phyloP scores from a whole-genome alignment of 164 flowering plant genomes.

The Kingdonia uniflora region DNA sequence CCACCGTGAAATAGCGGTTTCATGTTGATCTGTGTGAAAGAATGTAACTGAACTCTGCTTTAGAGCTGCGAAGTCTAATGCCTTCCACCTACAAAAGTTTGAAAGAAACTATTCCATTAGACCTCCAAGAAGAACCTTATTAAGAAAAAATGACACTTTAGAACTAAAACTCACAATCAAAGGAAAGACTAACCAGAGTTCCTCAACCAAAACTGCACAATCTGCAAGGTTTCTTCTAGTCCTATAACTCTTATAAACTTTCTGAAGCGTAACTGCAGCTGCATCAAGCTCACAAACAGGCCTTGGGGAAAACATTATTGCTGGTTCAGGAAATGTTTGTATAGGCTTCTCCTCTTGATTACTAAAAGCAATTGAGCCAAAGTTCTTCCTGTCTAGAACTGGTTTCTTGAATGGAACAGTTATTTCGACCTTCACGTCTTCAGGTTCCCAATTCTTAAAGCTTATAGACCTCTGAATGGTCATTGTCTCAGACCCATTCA shows the following conservation, averaged over 20 bases:
- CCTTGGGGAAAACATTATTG: slow-evolving; percentile 16
- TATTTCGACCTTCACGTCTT: slow-evolving; percentile 12
- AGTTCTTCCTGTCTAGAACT: slow-evolving; percentile 2
- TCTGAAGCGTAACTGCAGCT: slow-evolving; percentile 62
- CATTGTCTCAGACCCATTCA: slow-evolving; percentile 12
- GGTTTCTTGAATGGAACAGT: slow-evolving; percentile 20
- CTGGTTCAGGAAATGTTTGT: slow-evolving; percentile 6
- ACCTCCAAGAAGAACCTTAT: not conserved
- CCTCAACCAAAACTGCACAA: slow-evolving; percentile 67
- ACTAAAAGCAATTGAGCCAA: not conserved
- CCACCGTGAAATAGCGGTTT: slow-evolving; percentile 54
- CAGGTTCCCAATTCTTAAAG: slow-evolving; percentile 29
- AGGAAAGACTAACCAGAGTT: slow-evolving; percentile 41
- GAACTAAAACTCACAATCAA: not conserved
- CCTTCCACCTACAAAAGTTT: slow-evolving; percentile 49
- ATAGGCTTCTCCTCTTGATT: slow-evolving; percentile 6
- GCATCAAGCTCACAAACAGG: slow-evolving; percentile 35
- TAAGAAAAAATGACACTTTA: not conserved
- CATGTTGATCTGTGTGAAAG: slow-evolving; percentile 30
- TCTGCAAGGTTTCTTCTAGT: slow-evolving; percentile 70
- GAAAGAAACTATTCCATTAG: not conserved
- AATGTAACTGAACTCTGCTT: slow-evolving; percentile 31
- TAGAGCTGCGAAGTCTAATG: slow-evolving; percentile 30
- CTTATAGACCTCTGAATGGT: slow-evolving; percentile 20
- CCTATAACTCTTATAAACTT: slow-evolving; percentile 61